These are phyloP conservation scores for Hymenoscyphus infarciens DNA, from an alignment of 2,329 filamentous ascomycete genomes.

Conservation along the genomic window DNA sequence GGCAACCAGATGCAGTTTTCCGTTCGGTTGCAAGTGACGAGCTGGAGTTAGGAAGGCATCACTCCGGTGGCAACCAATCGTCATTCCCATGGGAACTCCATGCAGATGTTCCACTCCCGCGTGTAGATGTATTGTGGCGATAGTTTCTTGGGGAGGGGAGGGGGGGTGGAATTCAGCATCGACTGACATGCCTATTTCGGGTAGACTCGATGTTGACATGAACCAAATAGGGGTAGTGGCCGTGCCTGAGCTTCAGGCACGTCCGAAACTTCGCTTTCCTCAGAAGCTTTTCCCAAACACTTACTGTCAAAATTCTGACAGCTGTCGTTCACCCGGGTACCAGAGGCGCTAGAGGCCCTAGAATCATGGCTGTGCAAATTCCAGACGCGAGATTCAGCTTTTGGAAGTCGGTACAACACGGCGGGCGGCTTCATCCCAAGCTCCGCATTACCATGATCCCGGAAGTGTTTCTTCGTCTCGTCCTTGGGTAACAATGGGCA, in stretches of 20 bases:
- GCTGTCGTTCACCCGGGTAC: constrained; percentile 17
- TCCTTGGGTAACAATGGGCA: not conserved
- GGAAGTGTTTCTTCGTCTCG: not conserved
- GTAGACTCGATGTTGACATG: not conserved
- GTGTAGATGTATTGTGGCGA: not conserved
- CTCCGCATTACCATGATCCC: constrained; percentile 6
- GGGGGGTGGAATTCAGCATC: not conserved
- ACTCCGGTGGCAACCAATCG: not conserved
- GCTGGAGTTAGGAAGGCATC: not conserved
- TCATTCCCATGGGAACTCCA: not conserved
- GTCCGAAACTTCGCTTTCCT: constrained; percentile 22
- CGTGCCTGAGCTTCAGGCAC: constrained; percentile 9
- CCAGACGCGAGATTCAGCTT: constrained; percentile 1
- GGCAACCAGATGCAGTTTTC: not conserved
- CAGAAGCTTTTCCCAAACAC: constrained; percentile 13
- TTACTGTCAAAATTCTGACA: constrained; percentile 15
- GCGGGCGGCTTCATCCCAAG: not conserved
- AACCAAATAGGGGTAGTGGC: constrained; percentile 12
- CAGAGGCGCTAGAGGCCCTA: not conserved
- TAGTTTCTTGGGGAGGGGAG: not conserved
- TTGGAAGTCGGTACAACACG: constrained; percentile 2
- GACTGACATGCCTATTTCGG: not conserved
- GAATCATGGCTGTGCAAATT: not conserved
- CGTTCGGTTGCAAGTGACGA: not conserved
- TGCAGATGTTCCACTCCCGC: not conserved